A percentile compares a stretch with the other conserved stretches of the same genome.
Conservation (phyloP, 1,284 basidiomycete genomes). For the Tilletia walkeri region DNA sequence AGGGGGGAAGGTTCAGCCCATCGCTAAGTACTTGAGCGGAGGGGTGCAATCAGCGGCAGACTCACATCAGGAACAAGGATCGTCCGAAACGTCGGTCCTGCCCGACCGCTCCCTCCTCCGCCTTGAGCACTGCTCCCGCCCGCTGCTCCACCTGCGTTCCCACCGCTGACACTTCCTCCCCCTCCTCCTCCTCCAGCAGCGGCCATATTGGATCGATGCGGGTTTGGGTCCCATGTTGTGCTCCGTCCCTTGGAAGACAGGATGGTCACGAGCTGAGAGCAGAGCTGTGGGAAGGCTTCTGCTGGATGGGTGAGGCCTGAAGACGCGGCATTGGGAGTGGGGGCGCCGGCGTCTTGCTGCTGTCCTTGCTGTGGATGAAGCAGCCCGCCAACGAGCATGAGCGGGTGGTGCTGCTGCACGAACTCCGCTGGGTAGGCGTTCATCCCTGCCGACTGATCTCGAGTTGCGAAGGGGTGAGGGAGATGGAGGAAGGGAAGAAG, state of each 20-base stretch:
- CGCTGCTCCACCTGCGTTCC: not conserved
- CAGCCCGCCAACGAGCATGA: constrained; percentile 46
- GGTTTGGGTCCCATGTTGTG: constrained; percentile 13
- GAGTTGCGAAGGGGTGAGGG: not conserved
- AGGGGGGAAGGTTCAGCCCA: constrained; percentile 21
- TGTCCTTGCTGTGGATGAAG: constrained; percentile 23
- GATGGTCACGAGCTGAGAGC: not conserved
- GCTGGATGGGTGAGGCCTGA: not conserved
- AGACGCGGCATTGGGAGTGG: constrained; percentile 17
- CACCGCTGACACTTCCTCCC: not conserved
- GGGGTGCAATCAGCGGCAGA: not conserved
- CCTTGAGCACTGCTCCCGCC: not conserved
- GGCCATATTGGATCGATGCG: not conserved
- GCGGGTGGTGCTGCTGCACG: constrained; percentile 47
- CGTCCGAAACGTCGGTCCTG: constrained; percentile 6
- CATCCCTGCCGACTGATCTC: constrained; percentile 26
- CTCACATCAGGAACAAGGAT: constrained; percentile 17
- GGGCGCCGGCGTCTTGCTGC: not conserved
- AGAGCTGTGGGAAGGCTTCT: constrained; percentile 8
- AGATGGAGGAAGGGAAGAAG: not conserved
- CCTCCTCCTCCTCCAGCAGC: not conserved
- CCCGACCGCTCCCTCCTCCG: not conserved
- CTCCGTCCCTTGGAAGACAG: constrained; percentile 1
- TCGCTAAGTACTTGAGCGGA: not conserved
- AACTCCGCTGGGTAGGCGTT: constrained; percentile 48